phyloP scores from a whole-genome alignment of 441 rosid species.

The Aleurites moluccanus region DNA sequence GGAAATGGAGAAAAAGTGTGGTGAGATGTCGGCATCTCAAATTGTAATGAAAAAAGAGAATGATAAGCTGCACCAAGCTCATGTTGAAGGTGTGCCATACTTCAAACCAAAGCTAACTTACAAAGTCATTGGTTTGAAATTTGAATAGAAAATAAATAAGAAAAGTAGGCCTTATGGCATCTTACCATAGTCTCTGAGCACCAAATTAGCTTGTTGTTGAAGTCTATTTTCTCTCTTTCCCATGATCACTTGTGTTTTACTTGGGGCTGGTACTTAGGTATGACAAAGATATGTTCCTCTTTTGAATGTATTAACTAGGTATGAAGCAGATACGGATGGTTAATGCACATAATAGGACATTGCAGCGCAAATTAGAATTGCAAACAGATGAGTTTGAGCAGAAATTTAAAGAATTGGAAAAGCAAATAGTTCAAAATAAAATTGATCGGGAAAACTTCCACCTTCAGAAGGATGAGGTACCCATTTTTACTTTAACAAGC shows the following conservation, averaged over 20 bases:
- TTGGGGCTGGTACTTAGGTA: no score
- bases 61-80: not conserved
- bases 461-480: conserved; percentile 21
- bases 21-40: not conserved
- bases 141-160: no score
- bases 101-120: no score
- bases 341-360: not conserved
- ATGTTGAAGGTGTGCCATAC: not conserved
- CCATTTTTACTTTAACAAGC: no score
- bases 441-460: not conserved
- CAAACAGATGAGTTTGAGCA: conserved; percentile 17
- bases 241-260: no score
- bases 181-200: no score
- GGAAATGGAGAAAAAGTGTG: conserved; percentile 18
- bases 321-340: not conserved
- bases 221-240: no score
- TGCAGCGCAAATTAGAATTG: conserved; percentile 4
- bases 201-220: no score
- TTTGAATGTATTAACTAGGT: not conserved
- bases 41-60: not conserved
- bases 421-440: conserved; percentile 11
- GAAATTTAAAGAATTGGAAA: conserved; percentile 16
- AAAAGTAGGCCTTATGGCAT: no score
- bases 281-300: no score
- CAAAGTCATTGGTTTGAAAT: no score